Conservation (phyloP, 2,329 filamentous ascomycete species). For the Myriosclerotinia curreyana region DNA sequence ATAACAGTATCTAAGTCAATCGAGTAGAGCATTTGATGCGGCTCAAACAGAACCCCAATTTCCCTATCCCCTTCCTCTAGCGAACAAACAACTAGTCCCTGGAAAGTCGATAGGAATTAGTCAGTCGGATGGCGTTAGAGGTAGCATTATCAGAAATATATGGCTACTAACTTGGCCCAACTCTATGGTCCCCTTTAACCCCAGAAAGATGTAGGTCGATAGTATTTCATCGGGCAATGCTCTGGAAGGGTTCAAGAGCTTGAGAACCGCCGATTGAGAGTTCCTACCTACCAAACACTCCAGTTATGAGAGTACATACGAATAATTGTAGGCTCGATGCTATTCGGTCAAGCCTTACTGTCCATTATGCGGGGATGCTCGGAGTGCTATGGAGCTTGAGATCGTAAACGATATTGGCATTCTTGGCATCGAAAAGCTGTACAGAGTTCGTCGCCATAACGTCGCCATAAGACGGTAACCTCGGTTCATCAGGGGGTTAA, state of each 20-base stretch:
- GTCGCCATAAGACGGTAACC: background rate
- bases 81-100: background rate
- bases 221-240: background rate
- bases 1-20: background rate
- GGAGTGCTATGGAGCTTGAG: conserved; percentile 12
- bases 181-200: background rate
- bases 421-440: background rate
- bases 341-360: background rate
- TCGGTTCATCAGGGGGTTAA: background rate
- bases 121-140: background rate
- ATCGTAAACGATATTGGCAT: background rate
- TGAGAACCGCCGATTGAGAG: background rate
- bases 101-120: background rate
- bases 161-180: background rate
- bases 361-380: conserved; percentile 1
- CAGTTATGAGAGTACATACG: background rate
- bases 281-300: background rate
- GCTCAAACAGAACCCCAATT: conserved; percentile 1
- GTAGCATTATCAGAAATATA: background rate
- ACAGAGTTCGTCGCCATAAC: background rate
- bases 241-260: background rate
- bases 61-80: background rate
- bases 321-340: background rate
- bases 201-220: background rate
- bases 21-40: background rate